Evolutionary conservation across 176 grass and related monocot species (phyloP), one percentile per base, ranked within the genome.

Genomic region (Oropetium thomaeum): DNA sequence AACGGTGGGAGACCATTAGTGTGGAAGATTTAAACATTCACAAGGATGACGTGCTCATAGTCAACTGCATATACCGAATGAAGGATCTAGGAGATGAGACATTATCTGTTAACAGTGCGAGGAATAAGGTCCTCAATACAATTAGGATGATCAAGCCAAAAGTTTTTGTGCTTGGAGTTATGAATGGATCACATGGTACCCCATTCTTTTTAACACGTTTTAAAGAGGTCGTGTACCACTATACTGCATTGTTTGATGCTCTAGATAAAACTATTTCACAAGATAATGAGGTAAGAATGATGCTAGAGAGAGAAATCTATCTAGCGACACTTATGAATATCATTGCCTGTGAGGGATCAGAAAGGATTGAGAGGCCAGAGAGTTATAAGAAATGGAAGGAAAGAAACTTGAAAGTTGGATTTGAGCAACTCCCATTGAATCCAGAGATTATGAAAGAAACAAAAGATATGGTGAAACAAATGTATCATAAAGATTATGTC

Each of bases 1-100:
- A 85, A 76, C 90, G 87, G 87, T 93, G 87, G 87, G 88, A 95
- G 43, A 37, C 33, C 8, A 67, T 93, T 12, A 14, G 26, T 25
- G 8, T 54, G 52, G 20, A 77, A 9, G 82, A 84, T 54, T 53
- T 84, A 20, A 78, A 78, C 27, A 64, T 84, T 26, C 19, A 71
- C 20, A 39, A 71, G 62, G 82, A 71, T 71, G 82, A 71, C 26
- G 44, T 70, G 43, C 57, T 84, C 55, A 54, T 78, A 54, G 74
- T 84, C 26, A 84, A 84, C 23, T 71, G 82, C 16, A 33, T 71
- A 43, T 19, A 54, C 65, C 33, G 66, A 52, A 64, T 84, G 74
- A 63, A 84, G 74, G 55, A 71, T 70, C 33, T 84, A 20, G 73
- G 57, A 26, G 74, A 84, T n/a, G 82, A 84, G 66, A 78, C 82